These are phyloP conservation scores for Cavenderia fasciculata DNA, from an alignment of 78 protist genomes.

Conservation along the genomic window DNA sequence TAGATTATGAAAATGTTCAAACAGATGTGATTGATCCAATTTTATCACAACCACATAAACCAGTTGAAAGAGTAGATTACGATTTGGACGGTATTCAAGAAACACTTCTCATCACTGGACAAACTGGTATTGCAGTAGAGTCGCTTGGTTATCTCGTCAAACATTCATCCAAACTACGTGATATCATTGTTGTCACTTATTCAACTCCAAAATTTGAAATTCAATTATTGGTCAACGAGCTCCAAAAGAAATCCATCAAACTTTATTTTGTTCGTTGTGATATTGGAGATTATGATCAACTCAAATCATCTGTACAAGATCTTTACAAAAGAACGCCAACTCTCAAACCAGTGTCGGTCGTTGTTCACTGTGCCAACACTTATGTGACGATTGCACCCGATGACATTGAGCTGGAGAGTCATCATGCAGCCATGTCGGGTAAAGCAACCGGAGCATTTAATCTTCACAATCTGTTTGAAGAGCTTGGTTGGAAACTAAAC, in stretches of 20 bases:
- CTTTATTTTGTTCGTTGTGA: not conserved
- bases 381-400: not conserved
- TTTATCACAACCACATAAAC: not conserved
- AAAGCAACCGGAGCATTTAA: conserved; percentile 80
- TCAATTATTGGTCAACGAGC: not conserved
- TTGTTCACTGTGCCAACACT: not conserved
- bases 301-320: not conserved
- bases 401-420: not conserved
- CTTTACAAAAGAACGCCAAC: not conserved
- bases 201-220: conserved; percentile 16
- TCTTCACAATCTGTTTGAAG: conserved; percentile 33
- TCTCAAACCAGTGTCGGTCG: not conserved
- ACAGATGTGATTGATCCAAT: not conserved
- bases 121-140: not conserved
- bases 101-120: not conserved
- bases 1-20: not conserved
- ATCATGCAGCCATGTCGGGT: not conserved
- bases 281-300: not conserved
- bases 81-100: not conserved
- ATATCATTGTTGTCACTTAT: conserved; percentile 23
- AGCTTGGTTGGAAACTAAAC: conserved; percentile 16
- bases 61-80: not conserved
- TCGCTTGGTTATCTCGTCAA: too few relatives aligned
- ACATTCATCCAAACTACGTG: too few relatives aligned
- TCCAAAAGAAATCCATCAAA: too few relatives aligned